Evolutionary conservation across 1,284 basidiomycete species (phyloP).

Genomic region (Puccinia triticina): DNA sequence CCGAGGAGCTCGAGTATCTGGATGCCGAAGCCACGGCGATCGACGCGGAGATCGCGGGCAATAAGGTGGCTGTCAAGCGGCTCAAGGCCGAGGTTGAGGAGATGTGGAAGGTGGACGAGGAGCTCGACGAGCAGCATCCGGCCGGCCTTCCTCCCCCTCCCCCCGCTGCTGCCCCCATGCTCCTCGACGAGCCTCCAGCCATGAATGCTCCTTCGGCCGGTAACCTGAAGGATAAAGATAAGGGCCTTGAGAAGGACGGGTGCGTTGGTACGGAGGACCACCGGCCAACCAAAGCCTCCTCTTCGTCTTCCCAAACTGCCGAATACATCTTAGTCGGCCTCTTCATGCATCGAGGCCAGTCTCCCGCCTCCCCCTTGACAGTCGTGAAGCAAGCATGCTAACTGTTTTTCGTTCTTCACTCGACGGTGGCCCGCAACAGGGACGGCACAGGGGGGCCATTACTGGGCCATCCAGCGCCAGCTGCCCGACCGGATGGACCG

Average conservation of each 20-base stretch:
- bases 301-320: constrained; percentile 58
- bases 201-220: neutral
- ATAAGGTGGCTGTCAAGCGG: constrained; percentile 66
- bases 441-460: neutral
- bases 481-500: constrained; percentile 73
- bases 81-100: constrained; percentile 74
- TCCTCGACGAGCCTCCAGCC: neutral
- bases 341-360: constrained; percentile 84
- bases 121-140: neutral
- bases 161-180: neutral
- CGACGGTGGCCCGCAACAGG: too few relatives aligned
- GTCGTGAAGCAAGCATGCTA: too few relatives aligned
- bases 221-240: constrained; percentile 13
- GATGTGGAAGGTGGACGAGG: constrained; percentile 72
- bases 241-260: neutral
- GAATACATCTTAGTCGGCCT: constrained; percentile 92
- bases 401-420: too few relatives aligned
- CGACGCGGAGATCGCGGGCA: constrained; percentile 67
- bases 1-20: constrained; percentile 65
- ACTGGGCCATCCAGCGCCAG: constrained; percentile 84
- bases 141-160: neutral
- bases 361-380: neutral
- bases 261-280: neutral
- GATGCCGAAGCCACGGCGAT: constrained; percentile 55
- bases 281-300: neutral